Base-by-base conservation (phyloP, 2,329 filamentous ascomycete genomes). In the Aspergillus awamori region DNA sequence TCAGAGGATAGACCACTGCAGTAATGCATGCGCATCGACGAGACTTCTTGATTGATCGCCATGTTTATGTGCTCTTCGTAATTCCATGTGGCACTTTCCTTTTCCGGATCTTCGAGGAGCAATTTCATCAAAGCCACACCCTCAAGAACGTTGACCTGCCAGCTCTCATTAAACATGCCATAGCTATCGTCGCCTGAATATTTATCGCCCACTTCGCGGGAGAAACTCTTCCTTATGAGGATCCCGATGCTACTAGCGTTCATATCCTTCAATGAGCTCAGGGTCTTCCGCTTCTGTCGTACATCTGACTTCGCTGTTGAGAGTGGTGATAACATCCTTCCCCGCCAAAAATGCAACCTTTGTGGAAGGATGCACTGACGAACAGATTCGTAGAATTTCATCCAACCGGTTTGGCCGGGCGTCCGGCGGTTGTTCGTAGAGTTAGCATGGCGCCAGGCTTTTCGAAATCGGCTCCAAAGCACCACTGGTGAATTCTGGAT, bases 201-300 rank as follows among this genome's bases (percentile, higher is more conserved):
- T 54, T 86, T 83, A 43, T 88, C 85, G 15, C 83, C 83, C 20
- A 84, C 80, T 47, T 84, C 84, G 67, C 91, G 87, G 53, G 87
- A 87, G 52, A 97, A 80, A 2, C 91, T 93, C 72, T 97, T 92
- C 58, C 94, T 92, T 67, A 97, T 88, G 26, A 99, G 80, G 4
- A 97, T 86, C 15, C 95, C 95, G 4, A 98, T 82, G 1, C 92
- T 91, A 70, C 91, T 93, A 1, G 94, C 92, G 58, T 92, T 93
- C 76, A 94, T 87, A 71, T 93, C 86, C 51, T 90, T 86, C 65
- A 96, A 81, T 68, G 86, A 87, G 70, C 86, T 89, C 53, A 98
- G 82, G 20, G 84, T 84, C 3, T 84, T 84, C 70, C 90, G 89
- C 75, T 96, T 97, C 62, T 81, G 82, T 51, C 89, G 84, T 8